Evolutionary conservation across 2,329 filamentous ascomycete genomes (phyloP).

Genomic region (Alternaria sp.): DNA sequence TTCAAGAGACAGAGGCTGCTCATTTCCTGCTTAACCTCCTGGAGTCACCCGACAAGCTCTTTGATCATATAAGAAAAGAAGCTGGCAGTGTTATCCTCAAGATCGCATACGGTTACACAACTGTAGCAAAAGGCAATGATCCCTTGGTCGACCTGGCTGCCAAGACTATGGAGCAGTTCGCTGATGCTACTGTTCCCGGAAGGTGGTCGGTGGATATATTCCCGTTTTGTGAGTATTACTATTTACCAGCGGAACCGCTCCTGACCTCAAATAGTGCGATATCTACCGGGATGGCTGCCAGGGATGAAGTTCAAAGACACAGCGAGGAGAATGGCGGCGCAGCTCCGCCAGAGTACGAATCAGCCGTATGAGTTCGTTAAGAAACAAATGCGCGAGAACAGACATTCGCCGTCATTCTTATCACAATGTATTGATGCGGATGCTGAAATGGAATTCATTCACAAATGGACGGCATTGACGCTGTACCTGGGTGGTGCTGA

Average conservation of each 20-base stretch:
- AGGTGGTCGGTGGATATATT: conserved; percentile 59
- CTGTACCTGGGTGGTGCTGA: conserved; percentile 58
- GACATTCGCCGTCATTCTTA: conserved; percentile 51
- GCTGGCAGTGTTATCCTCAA: conserved; percentile 41
- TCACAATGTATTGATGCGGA: conserved; percentile 46
- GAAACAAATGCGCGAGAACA: conserved; percentile 49
- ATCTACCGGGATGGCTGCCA: conserved; percentile 58
- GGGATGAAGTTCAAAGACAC: conserved; percentile 46
- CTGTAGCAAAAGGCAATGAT: conserved; percentile 52
- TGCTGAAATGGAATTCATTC: conserved; percentile 44
- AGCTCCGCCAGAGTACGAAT: conserved; percentile 44
- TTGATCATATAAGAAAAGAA: conserved; percentile 38
- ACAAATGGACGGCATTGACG: conserved; percentile 55
- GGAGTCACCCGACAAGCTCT: conserved; percentile 27
- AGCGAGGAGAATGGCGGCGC: conserved; percentile 33
- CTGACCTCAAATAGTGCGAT: conserved; percentile 36
- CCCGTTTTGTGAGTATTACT: conserved; percentile 49
- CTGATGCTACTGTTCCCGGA: conserved; percentile 54
- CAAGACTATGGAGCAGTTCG: conserved; percentile 54
- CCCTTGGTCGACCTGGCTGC: conserved; percentile 56
- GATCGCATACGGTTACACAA: conserved; percentile 55
- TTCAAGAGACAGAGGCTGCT: conserved; percentile 34
- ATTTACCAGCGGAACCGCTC: not conserved
- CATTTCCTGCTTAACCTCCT: conserved; percentile 37
- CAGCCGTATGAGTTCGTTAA: conserved; percentile 57